Conservation (phyloP, 805 yeast species). For the Naumovozyma castellii region DNA sequence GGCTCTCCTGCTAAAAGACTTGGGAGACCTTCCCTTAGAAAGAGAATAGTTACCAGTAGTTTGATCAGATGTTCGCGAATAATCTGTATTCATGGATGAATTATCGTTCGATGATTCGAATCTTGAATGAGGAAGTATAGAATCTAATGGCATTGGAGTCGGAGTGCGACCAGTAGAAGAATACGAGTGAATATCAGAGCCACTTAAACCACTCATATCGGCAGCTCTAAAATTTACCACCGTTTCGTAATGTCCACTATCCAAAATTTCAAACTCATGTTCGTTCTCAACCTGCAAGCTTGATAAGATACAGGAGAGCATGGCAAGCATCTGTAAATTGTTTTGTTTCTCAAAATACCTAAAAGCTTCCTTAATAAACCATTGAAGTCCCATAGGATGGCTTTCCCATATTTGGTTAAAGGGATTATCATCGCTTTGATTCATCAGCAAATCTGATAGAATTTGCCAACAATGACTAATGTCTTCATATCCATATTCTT, state of each 20-base stretch:
- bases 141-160: constrained; percentile 2
- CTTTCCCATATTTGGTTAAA: constrained; percentile 62
- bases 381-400: constrained; percentile 64
- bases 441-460: constrained; percentile 33
- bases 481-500: constrained; percentile 47
- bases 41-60: not conserved
- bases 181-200: constrained; percentile 12
- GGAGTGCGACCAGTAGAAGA: constrained; percentile 8
- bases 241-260: constrained; percentile 12
- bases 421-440: constrained; percentile 19
- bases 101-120: constrained; percentile 8
- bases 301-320: constrained; percentile 67
- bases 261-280: not conserved
- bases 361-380: constrained; percentile 57
- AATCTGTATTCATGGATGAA: not conserved
- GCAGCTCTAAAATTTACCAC: constrained; percentile 12
- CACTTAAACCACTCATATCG: constrained; percentile 5
- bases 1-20: not conserved
- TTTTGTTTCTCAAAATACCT: constrained; percentile 51
- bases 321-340: constrained; percentile 83
- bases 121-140: constrained; percentile 2
- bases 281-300: constrained; percentile 3
- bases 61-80: not conserved
- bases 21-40: not conserved
- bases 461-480: constrained; percentile 71